Conservation (phyloP, 2,329 filamentous ascomycete genomes). For the Penicillium sp. region DNA sequence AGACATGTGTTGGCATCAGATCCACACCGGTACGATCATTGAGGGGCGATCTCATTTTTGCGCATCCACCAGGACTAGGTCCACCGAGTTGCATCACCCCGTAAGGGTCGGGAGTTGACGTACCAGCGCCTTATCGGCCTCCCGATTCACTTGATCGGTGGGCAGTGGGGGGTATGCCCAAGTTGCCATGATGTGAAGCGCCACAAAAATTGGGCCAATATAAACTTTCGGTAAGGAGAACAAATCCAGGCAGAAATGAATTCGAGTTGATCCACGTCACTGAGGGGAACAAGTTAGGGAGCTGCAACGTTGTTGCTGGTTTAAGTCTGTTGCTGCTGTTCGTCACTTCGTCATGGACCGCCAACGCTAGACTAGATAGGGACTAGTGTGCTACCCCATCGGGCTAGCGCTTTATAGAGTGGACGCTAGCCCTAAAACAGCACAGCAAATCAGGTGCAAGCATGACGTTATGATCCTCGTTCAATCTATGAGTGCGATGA, state of each 20-base stretch:
- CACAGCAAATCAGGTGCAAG: constrained; percentile 24
- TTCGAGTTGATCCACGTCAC: constrained; percentile 26
- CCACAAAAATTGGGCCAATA: constrained; percentile 1
- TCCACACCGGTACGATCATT: constrained; percentile 13
- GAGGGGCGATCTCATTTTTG: constrained; percentile 3
- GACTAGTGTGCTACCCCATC: neutral
- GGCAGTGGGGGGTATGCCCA: constrained; percentile 61
- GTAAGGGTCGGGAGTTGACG: constrained; percentile 16
- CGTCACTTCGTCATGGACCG: constrained; percentile 35
- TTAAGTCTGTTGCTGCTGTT: constrained; percentile 8
- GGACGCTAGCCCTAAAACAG: constrained; percentile 22
- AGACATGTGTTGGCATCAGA: constrained; percentile 4
- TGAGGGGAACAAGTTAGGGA: constrained; percentile 11
- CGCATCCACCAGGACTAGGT: constrained; percentile 11
- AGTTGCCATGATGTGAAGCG: constrained; percentile 53
- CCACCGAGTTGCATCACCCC: constrained; percentile 9
- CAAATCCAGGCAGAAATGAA: constrained; percentile 16
- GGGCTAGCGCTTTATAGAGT: constrained; percentile 20
- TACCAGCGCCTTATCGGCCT: constrained; percentile 57
- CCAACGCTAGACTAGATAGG: constrained; percentile 3
- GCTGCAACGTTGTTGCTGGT: constrained; percentile 30
- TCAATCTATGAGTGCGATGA: constrained; percentile 19
- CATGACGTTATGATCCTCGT: constrained; percentile 35
- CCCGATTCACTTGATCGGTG: constrained; percentile 50
- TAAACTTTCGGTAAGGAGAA: neutral